Evolutionary conservation across 306 rosid species (phyloP).

Genomic region (Canavalia ensiformis): DNA sequence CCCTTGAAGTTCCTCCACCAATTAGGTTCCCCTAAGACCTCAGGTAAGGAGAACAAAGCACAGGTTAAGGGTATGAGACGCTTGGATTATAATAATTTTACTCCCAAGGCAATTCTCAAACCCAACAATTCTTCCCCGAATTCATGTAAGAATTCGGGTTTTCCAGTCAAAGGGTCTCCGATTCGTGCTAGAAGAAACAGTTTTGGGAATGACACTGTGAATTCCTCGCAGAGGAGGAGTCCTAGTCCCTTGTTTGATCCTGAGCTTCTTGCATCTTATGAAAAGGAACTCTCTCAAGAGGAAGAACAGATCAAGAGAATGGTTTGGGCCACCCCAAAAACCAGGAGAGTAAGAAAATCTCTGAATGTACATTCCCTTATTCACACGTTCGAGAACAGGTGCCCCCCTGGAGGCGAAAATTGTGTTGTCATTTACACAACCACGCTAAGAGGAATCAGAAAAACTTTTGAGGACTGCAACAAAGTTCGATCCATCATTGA

Average conservation of each 20-base stretch:
- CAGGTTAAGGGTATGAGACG: slow-evolving; percentile 54
- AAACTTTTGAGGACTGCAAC: slow-evolving; percentile 90
- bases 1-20: slow-evolving; percentile 81
- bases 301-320: slow-evolving; percentile 89
- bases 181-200: slow-evolving; percentile 53
- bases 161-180: slow-evolving; percentile 68
- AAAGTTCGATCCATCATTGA: slow-evolving; percentile 73
- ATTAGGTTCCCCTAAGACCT: slow-evolving; percentile 74
- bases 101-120: slow-evolving; percentile 67
- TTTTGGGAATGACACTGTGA: slow-evolving; percentile 57
- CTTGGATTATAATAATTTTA: slow-evolving; percentile 66
- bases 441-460: slow-evolving; percentile 89
- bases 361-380: slow-evolving; percentile 56
- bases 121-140: slow-evolving; percentile 51
- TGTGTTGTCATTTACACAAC: slow-evolving; percentile 81
- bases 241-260: slow-evolving; percentile 86
- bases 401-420: slow-evolving; percentile 81
- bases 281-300: slow-evolving; percentile 72
- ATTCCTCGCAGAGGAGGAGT: slow-evolving; percentile 50
- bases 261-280: slow-evolving; percentile 73
- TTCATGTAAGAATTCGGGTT: slow-evolving; percentile 57
- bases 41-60: slow-evolving; percentile 81
- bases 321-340: slow-evolving; percentile 66
- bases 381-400: slow-evolving; percentile 58
- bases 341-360: slow-evolving; percentile 46